A percentile compares a stretch with the other conserved stretches of the same genome.
phyloP scores from a whole-genome alignment of 495 filamentous ascomycete species.

The Aspergillus indologenus region DNA sequence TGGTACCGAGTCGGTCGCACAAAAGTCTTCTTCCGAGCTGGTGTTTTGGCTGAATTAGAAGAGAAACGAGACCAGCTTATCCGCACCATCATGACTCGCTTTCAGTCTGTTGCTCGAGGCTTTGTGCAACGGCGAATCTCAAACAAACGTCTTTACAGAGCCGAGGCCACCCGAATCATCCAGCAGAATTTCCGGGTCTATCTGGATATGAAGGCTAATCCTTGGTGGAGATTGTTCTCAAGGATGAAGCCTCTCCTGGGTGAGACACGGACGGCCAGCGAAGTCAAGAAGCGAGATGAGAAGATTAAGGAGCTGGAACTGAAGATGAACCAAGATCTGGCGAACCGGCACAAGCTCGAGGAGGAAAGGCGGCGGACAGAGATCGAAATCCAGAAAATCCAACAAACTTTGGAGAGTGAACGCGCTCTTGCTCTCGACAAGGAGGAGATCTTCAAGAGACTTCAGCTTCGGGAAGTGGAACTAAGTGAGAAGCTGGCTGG shows the following conservation, averaged over 20 bases:
- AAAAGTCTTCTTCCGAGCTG: conserved; percentile 97
- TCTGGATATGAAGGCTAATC: conserved; percentile 79
- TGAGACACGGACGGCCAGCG: conserved; percentile 81
- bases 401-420: conserved; percentile 92
- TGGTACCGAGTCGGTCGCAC: conserved; percentile 93
- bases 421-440: conserved; percentile 92
- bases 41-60: conserved; percentile 94
- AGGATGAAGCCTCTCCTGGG: conserved; percentile 93
- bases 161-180: conserved; percentile 92
- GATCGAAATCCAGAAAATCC: conserved; percentile 79
- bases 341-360: conserved; percentile 76
- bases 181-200: conserved; percentile 91
- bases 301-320: conserved; percentile 81
- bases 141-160: conserved; percentile 87
- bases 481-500: conserved; percentile 87
- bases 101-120: conserved; percentile 87
- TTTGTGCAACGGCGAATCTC: conserved; percentile 84
- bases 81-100: conserved; percentile 86
- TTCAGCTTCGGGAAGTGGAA: conserved; percentile 86
- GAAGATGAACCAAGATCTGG: conserved; percentile 73
- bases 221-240: conserved; percentile 97
- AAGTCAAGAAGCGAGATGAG: conserved; percentile 92
- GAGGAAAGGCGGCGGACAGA: conserved; percentile 89
- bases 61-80: conserved; percentile 91
- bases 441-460: conserved; percentile 94